Percentiles rank a stretch among this genome's conserved stretches.
Evolutionary conservation across 1,284 basidiomycete species (phyloP).

Genomic region (Coniferiporia weirii): DNA sequence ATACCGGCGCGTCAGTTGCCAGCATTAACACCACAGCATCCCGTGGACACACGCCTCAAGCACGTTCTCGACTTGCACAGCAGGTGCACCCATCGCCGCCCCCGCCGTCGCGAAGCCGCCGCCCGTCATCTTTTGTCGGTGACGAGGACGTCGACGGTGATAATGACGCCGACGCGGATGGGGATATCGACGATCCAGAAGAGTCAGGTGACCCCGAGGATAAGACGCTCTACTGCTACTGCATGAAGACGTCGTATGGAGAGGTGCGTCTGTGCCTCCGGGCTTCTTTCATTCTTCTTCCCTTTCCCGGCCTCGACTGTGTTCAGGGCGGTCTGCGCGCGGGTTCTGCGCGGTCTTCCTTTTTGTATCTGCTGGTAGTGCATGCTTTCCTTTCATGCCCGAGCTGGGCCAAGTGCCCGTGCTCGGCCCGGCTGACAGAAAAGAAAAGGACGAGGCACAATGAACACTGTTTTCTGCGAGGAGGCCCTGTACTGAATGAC

Average conservation of each 20-base stretch:
- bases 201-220: constrained; percentile 47
- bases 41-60: constrained; percentile 16
- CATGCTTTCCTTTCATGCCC: too few species aligned
- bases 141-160: constrained; percentile 40
- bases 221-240: constrained; percentile 59
- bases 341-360: neutral
- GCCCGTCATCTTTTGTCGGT: constrained; percentile 24
- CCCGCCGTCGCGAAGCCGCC: neutral
- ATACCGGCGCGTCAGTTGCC: constrained; percentile 8
- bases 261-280: constrained; percentile 37
- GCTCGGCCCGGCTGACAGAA: too few species aligned
- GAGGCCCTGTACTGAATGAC: neutral
- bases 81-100: constrained; percentile 14
- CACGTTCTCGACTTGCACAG: constrained; percentile 12
- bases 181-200: constrained; percentile 40
- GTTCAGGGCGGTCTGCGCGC: neutral
- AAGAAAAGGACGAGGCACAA: too few species aligned
- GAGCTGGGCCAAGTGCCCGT: too few species aligned
- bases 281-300: neutral
- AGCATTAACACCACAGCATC: constrained; percentile 10
- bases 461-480: too few species aligned
- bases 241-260: constrained; percentile 59
- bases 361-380: too few species aligned
- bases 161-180: constrained; percentile 42
- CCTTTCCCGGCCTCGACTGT: neutral